Evolutionary conservation across 2,329 filamentous ascomycete species (phyloP).

Genomic region (Aspergillus hortae): DNA sequence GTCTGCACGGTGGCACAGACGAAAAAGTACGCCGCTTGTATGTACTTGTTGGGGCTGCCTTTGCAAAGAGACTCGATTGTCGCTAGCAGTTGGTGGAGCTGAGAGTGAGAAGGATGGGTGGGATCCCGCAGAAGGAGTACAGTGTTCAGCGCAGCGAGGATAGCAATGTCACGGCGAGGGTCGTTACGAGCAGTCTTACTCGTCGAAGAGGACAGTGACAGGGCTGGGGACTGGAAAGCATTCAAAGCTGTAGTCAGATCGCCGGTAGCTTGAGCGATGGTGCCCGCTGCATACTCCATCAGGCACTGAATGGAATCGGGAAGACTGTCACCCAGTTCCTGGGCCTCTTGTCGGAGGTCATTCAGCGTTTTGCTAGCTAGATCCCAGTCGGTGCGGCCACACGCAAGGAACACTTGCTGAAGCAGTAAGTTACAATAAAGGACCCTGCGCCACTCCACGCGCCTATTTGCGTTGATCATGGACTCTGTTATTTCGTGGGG

Average conservation of each 20-base stretch:
- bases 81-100: conserved; percentile 60
- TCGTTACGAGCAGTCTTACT: conserved; percentile 43
- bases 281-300: conserved; percentile 68
- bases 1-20: conserved; percentile 66
- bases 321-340: conserved; percentile 41
- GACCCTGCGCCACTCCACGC: conserved; percentile 62
- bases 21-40: conserved; percentile 74
- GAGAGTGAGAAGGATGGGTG: conserved; percentile 53
- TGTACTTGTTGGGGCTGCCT: conserved; percentile 68
- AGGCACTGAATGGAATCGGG: conserved; percentile 49
- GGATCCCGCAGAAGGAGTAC: conserved; percentile 70
- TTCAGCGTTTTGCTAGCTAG: conserved; percentile 58
- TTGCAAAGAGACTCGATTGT: conserved; percentile 65
- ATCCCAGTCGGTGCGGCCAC: conserved; percentile 67
- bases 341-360: conserved; percentile 48
- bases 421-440: conserved; percentile 67
- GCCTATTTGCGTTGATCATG: conserved; percentile 55
- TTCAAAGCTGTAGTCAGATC: conserved; percentile 65
- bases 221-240: conserved; percentile 61
- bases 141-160: conserved; percentile 62
- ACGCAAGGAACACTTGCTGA: conserved; percentile 67
- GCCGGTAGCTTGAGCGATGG: conserved; percentile 73
- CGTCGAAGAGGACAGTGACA: conserved; percentile 49
- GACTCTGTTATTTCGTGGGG: conserved; percentile 48
- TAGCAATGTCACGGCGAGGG: conserved; percentile 60